Evolutionary conservation across 148 eudicot genomes (phyloP), one percentile per base, ranked within the genome.

Genomic region (Drosera capensis): DNA sequence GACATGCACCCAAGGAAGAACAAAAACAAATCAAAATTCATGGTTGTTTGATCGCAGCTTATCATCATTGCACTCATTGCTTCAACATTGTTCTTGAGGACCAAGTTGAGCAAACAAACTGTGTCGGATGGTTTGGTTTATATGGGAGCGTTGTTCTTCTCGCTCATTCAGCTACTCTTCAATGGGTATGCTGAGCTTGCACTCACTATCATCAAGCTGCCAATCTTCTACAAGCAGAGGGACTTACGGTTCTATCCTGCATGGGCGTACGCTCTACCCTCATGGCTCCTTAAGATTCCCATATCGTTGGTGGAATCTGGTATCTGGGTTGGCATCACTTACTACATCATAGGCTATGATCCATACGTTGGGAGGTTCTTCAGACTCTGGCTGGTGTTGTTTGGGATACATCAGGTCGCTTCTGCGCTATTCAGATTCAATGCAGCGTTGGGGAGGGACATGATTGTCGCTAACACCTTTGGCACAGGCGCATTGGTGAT

Each of bases 101-200:
- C 79, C 7, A 60, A 76, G 51, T 49, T 86, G 87, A 70, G 55
- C 23, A 78, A 65, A 62, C 21, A 55, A 19, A 57, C 64, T 8
- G 38, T 40, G 19, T 49, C 51, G 43, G 85, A 76, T 53, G 96
- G 96, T 8, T 54, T 48, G 7, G 25, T 86, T 29, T 86, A 25
- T 71, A 50, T 82, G 77, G 87, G 93, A 21, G 81, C 96, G 29
- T 60, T 86, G 9, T 78, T 82, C 66, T 82, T 57, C 37, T 59
- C 68, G 8, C 54, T 74, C 25, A 40, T 79, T 19, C 62, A 63
- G 40, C 52, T 71, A 26, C 71, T 79, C 55, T 81, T 86, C 55
- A 86, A 77, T 57, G 96, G 94, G 15, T 86, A 72, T 56, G 66
- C 80, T 1, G 96, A 86, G 71, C 66, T 79, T 19, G 52, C 96